phyloP scores from a whole-genome alignment of 495 filamentous ascomycete genomes.

The Bacidia rubella region DNA sequence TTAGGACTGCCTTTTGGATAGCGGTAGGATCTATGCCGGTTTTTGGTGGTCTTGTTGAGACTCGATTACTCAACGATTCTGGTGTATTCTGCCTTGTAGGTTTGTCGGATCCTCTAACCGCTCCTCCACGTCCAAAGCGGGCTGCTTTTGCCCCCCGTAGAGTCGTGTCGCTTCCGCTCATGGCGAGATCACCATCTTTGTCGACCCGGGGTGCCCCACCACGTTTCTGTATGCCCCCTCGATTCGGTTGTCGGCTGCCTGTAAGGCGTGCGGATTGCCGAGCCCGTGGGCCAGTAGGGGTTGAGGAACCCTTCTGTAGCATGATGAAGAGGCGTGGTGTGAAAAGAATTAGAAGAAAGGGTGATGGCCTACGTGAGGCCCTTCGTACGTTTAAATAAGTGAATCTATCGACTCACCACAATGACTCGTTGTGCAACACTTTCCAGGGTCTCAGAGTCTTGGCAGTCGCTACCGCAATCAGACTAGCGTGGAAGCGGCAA shows the following conservation, averaged over 20 bases:
- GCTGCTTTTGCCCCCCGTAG: conserved; percentile 28
- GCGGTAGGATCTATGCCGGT: conserved; percentile 16
- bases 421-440: too few relatives aligned
- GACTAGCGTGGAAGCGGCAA: too few relatives aligned
- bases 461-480: too few relatives aligned
- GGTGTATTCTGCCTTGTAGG: conserved; percentile 13
- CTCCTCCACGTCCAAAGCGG: conserved; percentile 22
- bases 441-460: too few relatives aligned
- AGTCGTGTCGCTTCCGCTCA: conserved; percentile 41
- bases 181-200: conserved; percentile 70
- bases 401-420: too few relatives aligned
- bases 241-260: conserved; percentile 27
- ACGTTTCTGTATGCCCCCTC: conserved; percentile 65
- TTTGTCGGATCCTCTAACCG: conserved; percentile 17
- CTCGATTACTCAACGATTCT: not conserved
- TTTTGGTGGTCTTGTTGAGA: conserved; percentile 13
- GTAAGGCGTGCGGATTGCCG: conserved; percentile 7
- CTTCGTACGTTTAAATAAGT: too few relatives aligned
- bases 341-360: too few relatives aligned
- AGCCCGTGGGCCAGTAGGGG: conserved; percentile 11
- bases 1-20: conserved; percentile 31
- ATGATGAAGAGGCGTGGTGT: not conserved
- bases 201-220: conserved; percentile 41
- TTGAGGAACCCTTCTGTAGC: not conserved
- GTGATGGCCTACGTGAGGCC: too few relatives aligned